A percentile compares a stretch with the other conserved stretches of the same genome.
These are phyloP conservation scores for Globisporangium splendens DNA, from an alignment of 352 stramenopile genomes.

Conservation along the genomic window DNA sequence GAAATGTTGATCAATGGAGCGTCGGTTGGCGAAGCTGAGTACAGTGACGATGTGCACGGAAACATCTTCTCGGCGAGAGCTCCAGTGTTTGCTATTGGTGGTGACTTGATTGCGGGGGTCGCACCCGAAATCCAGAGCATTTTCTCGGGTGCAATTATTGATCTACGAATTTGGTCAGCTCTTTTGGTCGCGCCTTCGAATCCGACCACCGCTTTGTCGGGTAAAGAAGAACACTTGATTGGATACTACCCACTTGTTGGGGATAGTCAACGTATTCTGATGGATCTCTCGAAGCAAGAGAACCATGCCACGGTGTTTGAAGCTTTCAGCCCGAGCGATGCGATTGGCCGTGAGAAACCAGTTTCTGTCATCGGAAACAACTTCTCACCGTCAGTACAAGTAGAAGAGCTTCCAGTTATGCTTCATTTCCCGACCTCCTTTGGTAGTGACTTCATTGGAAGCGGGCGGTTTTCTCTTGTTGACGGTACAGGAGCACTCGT, in stretches of 20 bases:
- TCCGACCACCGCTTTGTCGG: constrained; percentile 22
- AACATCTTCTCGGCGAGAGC: constrained; percentile 21
- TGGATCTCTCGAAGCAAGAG: constrained; percentile 65
- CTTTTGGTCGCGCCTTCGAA: constrained; percentile 9
- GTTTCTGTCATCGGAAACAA: constrained; percentile 12
- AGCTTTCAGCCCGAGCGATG: constrained; percentile 21
- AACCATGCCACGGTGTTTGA: constrained; percentile 71
- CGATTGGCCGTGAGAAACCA: constrained; percentile 1
- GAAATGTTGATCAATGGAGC: constrained; percentile 44
- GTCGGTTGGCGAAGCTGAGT: constrained; percentile 30
- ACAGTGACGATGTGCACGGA: constrained; percentile 20
- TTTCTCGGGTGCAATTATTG: constrained; percentile 64
- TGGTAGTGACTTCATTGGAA: constrained; percentile 36
- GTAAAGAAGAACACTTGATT: constrained; percentile 41
- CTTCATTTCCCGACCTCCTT: constrained; percentile 37
- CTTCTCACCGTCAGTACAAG: constrained; percentile 23
- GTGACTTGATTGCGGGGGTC: constrained; percentile 32
- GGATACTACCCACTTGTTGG: constrained; percentile 79
- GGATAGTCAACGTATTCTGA: constrained; percentile 49
- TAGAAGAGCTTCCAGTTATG: constrained; percentile 35
- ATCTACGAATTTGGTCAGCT: constrained; percentile 67
- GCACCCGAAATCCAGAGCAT: constrained; percentile 21
- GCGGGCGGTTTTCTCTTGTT: constrained; percentile 34
- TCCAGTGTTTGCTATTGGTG: constrained; percentile 46
- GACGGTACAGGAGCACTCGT: constrained; percentile 18